These are phyloP conservation scores for Trichoderma aggressivum DNA, from an alignment of 2,329 filamentous ascomycete genomes.

Conservation along the genomic window DNA sequence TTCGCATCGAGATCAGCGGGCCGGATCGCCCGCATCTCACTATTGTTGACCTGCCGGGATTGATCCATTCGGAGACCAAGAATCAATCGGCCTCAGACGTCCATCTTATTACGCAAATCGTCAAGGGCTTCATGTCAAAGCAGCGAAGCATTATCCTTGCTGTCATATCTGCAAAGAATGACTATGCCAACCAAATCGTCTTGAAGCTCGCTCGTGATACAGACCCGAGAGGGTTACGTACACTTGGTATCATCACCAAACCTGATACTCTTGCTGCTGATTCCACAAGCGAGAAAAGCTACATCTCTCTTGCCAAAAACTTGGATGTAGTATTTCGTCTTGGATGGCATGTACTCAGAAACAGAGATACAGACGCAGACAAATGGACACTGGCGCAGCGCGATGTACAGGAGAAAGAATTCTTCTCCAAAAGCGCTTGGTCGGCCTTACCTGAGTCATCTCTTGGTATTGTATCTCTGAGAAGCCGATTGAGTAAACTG, in stretches of 20 bases:
- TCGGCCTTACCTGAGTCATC: slow-evolving; percentile 30
- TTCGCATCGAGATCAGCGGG: slow-evolving; percentile 48
- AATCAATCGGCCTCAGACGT: slow-evolving; percentile 45
- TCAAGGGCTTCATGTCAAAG: slow-evolving; percentile 55
- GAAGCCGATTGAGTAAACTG: slow-evolving; percentile 48
- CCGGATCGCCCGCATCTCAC: slow-evolving; percentile 53
- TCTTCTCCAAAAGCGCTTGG: slow-evolving; percentile 45
- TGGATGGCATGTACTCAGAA: slow-evolving; percentile 53
- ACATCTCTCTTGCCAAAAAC: slow-evolving; percentile 43
- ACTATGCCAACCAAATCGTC: slow-evolving; percentile 58
- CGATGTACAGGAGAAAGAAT: slow-evolving; percentile 39
- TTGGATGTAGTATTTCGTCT: slow-evolving; percentile 45
- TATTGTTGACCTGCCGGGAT: slow-evolving; percentile 57
- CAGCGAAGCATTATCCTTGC: slow-evolving; percentile 58
- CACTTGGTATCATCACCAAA: slow-evolving; percentile 57
- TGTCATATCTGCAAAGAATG: slow-evolving; percentile 54
- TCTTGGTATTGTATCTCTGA: slow-evolving; percentile 48
- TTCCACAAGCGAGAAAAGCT: slow-evolving; percentile 40
- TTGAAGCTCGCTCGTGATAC: slow-evolving; percentile 40
- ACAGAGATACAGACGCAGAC: slow-evolving; percentile 40
- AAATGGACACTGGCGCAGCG: slow-evolving; percentile 33
- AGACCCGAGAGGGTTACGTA: slow-evolving; percentile 38
- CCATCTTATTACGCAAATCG: slow-evolving; percentile 45
- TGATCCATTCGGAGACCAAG: slow-evolving; percentile 49
- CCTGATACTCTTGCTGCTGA: slow-evolving; percentile 40